A percentile compares a stretch with the other conserved stretches of the same genome.
Evolutionary conservation across 768 basidiomycete species (phyloP).

Genomic region (Boletus speciosus): DNA sequence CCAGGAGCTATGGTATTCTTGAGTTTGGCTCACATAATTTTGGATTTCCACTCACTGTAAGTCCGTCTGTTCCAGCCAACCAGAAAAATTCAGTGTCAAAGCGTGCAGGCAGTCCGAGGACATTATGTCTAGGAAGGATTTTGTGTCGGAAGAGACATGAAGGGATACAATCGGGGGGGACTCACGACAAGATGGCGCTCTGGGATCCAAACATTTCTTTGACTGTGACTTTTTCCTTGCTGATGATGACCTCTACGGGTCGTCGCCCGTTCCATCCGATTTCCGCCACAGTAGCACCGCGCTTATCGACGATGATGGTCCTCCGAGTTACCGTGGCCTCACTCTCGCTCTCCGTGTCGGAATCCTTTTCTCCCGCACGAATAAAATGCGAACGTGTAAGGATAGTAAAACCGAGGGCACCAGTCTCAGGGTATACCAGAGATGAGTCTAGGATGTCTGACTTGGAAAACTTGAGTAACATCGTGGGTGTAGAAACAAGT

Average conservation of each 20-base stretch:
- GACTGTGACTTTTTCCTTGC: constrained; percentile 48
- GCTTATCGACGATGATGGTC: constrained; percentile 43
- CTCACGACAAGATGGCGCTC: constrained; percentile 53
- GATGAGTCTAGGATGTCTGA: constrained; percentile 55
- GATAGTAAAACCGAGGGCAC: constrained; percentile 47
- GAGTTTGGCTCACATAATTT: constrained; percentile 1
- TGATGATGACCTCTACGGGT: constrained; percentile 48
- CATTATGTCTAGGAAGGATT: constrained; percentile 42
- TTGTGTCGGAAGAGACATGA: background rate
- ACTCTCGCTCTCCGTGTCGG: constrained; percentile 28
- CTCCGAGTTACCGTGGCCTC: constrained; percentile 31
- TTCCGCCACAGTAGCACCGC: constrained; percentile 42
- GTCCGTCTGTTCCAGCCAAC: constrained; percentile 52
- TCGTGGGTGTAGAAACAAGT: constrained; percentile 19
- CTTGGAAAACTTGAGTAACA: constrained; percentile 59
- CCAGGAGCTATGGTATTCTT: constrained; percentile 40
- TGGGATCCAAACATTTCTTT: constrained; percentile 57
- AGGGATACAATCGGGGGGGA: background rate
- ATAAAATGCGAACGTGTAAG: constrained; percentile 39
- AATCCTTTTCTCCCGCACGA: constrained; percentile 24
- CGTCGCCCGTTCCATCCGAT: constrained; percentile 53
- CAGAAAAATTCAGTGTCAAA: constrained; percentile 60
- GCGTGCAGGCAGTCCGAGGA: constrained; percentile 58
- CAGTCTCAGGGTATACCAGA: constrained; percentile 52
- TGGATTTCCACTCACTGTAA: constrained; percentile 40